Conservation (phyloP, 202 grass and related monocot species). For the Saccharum hybrid region DNA sequence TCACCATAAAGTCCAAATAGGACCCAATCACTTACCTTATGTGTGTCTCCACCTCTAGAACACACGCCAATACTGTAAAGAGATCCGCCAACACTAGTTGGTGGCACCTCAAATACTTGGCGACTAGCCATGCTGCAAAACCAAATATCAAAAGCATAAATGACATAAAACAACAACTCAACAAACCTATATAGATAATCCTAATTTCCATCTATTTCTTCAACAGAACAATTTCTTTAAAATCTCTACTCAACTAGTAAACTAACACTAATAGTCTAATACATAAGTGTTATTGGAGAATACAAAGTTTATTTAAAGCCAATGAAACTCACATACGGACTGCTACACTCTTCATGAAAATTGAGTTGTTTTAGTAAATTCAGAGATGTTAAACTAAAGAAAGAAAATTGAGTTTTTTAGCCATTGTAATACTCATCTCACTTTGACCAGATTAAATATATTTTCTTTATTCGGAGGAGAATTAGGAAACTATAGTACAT, state of each 20-base stretch:
- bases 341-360: slow-evolving; percentile 3
- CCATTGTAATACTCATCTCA: not conserved
- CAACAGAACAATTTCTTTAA: slow-evolving; percentile 3
- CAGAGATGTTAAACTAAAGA: not conserved
- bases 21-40: slow-evolving; percentile 64
- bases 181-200: not conserved
- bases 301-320: slow-evolving; percentile 7
- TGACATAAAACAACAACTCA: slow-evolving; percentile 11
- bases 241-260: slow-evolving; percentile 22
- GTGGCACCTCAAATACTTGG: slow-evolving; percentile 83
- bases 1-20: slow-evolving; percentile 9
- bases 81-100: slow-evolving; percentile 77
- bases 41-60: slow-evolving; percentile 74
- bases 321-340: slow-evolving; percentile 28
- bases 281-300: slow-evolving; percentile 8
- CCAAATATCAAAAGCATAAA: slow-evolving; percentile 42
- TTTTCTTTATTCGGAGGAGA: not conserved
- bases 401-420: not conserved
- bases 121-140: slow-evolving; percentile 83
- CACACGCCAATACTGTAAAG: slow-evolving; percentile 80
- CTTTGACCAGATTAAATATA: not conserved
- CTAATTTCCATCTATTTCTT: not conserved
- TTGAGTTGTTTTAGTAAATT: not conserved
- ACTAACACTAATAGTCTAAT: not conserved
- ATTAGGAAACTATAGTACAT: slow-evolving; percentile 38